Base-by-base conservation (phyloP, 2,329 filamentous ascomycete genomes). In the Ciborinia camelliae region DNA sequence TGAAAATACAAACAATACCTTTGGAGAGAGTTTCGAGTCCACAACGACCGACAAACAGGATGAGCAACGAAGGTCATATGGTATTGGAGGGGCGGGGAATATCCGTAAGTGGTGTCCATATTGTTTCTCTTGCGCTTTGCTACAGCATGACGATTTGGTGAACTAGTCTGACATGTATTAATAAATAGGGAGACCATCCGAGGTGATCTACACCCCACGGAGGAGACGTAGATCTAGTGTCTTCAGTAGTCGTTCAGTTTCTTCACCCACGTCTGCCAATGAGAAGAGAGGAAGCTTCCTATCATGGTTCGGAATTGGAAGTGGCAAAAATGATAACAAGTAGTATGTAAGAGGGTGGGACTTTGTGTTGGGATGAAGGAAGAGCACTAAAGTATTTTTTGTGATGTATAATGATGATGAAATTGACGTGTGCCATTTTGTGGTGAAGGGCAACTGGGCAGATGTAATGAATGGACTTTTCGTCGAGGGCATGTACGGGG, bases 61-160 rank as follows among this genome's bases (percentile, higher is more conserved):
- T 26, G 63, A 74, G 58, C 63, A 57, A 55, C 70, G 67, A 52
- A 71, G 65, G 64, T 74, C 72, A 64, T 72, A 68, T 70, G 73
- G 73, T 4, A 74, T 74, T 67, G 73, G 72, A 39, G 73, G 73
- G 0, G 73, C 73, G 4, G 73, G 73, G 4, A 75, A 75, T 67
- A 74, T 74, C 50, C 69, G 72, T 75, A 63, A 28, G 70, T 68
- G 28, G 37, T 32, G 47, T 59, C 30, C 4, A 18, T 10, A 5
- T 1, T 32, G 1, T 30, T 48, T 64, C 7, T 9, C 23, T 30
- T 50, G 23, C n/a, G 4, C 45, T 47, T 43, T 10, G n/a, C 43
- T 8, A n/a, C 60, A 41, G 48, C 64, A n/a, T n/a, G 41, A 65
- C 39, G 18, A 2, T 30, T 35, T 14, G 3, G 35, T 26, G 15